These are phyloP conservation scores for Candida corydali DNA, from an alignment of 805 yeast genomes.

Conservation along the genomic window DNA sequence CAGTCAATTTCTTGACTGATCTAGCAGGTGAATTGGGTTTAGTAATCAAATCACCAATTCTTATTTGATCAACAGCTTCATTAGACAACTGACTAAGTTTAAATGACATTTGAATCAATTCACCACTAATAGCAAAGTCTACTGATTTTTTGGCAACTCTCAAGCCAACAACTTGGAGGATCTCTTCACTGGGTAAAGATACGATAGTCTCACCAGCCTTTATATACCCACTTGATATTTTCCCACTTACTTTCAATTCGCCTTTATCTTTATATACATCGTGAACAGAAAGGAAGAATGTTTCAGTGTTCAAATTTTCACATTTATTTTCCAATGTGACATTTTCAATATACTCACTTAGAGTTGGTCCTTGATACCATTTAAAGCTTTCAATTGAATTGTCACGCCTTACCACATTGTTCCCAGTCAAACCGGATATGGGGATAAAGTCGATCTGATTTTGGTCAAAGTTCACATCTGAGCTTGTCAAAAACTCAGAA, in stretches of 20 bases:
- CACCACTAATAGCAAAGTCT: conserved; percentile 57
- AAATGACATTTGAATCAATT: conserved; percentile 47
- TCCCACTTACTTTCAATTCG: conserved; percentile 56
- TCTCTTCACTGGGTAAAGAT: conserved; percentile 49
- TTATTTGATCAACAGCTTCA: conserved; percentile 51
- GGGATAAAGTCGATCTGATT: conserved; percentile 54
- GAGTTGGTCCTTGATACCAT: conserved; percentile 48
- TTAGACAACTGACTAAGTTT: conserved; percentile 45
- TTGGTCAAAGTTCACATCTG: conserved; percentile 45
- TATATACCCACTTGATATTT: conserved; percentile 62
- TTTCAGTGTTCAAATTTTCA: conserved; percentile 25
- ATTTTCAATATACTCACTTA: conserved; percentile 39
- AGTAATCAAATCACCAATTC: conserved; percentile 54
- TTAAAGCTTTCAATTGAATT: conserved; percentile 20
- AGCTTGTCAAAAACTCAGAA: conserved; percentile 44
- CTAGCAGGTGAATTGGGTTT: conserved; percentile 20
- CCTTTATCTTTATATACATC: conserved; percentile 53
- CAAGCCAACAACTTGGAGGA: conserved; percentile 40
- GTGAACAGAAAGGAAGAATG: conserved; percentile 57
- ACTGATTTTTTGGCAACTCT: conserved; percentile 35
- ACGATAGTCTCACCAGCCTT: conserved; percentile 67
- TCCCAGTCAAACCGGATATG: conserved; percentile 65
- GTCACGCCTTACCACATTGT: conserved; percentile 52
- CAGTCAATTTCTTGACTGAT: conserved; percentile 25
- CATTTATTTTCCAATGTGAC: conserved; percentile 14